A percentile compares a stretch with the other conserved stretches of the same genome.
Evolutionary conservation across 1,284 basidiomycete species (phyloP).

Genomic region (Flammula alnicola): DNA sequence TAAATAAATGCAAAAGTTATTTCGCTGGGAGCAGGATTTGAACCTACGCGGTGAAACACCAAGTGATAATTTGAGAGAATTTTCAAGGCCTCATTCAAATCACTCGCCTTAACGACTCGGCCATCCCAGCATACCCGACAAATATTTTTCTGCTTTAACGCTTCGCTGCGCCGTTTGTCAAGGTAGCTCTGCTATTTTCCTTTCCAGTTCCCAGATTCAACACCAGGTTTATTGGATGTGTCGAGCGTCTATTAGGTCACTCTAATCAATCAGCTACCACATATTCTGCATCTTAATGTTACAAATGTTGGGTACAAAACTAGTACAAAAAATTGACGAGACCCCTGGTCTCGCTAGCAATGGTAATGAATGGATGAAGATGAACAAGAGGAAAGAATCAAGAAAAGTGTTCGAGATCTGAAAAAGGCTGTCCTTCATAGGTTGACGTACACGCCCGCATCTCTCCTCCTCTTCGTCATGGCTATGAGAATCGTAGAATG

Average conservation of each 20-base stretch:
- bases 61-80: conserved; percentile 64
- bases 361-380: neutral
- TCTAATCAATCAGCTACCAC: too few relatives aligned
- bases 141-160: neutral
- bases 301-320: neutral
- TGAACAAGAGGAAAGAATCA: neutral
- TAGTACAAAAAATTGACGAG: neutral
- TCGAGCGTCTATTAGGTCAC: too few relatives aligned
- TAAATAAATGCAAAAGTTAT: too few relatives aligned
- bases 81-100: too few relatives aligned
- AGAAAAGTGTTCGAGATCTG: neutral
- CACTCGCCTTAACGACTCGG: conserved; percentile 84
- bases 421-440: conserved; percentile 22
- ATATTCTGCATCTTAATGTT: too few relatives aligned
- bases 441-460: conserved; percentile 32
- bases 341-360: neutral
- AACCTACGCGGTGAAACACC: conserved; percentile 76
- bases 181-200: too few relatives aligned
- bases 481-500: conserved; percentile 21
- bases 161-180: neutral
- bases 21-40: conserved; percentile 77
- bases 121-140: conserved; percentile 58
- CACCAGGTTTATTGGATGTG: too few relatives aligned
- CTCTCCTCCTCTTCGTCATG: conserved; percentile 38
- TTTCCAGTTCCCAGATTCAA: too few relatives aligned